phyloP scores from a whole-genome alignment of 352 stramenopile species.

The Pythium rishiriense region DNA sequence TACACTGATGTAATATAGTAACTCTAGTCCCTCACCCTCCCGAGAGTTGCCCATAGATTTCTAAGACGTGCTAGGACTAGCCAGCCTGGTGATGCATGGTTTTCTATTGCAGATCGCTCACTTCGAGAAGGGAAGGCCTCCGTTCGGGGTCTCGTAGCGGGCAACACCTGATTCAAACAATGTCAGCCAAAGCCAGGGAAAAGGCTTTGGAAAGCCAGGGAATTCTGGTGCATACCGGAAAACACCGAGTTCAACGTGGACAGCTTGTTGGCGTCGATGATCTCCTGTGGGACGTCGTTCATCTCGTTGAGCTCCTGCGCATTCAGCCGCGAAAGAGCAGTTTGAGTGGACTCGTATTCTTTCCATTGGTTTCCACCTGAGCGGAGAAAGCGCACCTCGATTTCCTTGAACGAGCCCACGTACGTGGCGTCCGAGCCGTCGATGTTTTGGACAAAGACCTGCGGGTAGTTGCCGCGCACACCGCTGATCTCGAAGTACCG shows the following conservation, averaged over 20 bases:
- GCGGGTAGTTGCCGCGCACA: conserved; percentile 83
- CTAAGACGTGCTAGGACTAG: not conserved
- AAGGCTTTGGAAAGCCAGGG: not conserved
- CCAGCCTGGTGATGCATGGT: not conserved
- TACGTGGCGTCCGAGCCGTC: conserved; percentile 50
- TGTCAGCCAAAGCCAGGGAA: not conserved
- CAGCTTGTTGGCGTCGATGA: conserved; percentile 79
- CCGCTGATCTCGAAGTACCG: conserved; percentile 76
- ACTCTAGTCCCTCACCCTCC: conserved; percentile 11
- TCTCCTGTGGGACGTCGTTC: conserved; percentile 73
- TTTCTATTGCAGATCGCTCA: conserved; percentile 6
- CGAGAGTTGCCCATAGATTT: conserved; percentile 4
- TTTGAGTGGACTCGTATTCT: not conserved
- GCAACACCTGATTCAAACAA: conserved; percentile 2
- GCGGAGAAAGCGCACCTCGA: conserved; percentile 47
- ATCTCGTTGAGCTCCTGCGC: conserved; percentile 80
- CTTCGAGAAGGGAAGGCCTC: not conserved
- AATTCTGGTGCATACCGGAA: conserved; percentile 49
- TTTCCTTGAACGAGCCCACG: conserved; percentile 80
- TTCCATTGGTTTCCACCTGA: not conserved
- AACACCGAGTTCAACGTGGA: conserved; percentile 73
- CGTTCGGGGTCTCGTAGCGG: conserved; percentile 1
- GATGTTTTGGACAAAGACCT: conserved; percentile 78
- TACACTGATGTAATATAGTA: conserved; percentile 30
- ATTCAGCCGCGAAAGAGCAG: not conserved